Evolutionary conservation across 2,329 filamentous ascomycete species (phyloP), one percentile per base, ranked within the genome.

Genomic region (Paraphoma chrysanthemicola): DNA sequence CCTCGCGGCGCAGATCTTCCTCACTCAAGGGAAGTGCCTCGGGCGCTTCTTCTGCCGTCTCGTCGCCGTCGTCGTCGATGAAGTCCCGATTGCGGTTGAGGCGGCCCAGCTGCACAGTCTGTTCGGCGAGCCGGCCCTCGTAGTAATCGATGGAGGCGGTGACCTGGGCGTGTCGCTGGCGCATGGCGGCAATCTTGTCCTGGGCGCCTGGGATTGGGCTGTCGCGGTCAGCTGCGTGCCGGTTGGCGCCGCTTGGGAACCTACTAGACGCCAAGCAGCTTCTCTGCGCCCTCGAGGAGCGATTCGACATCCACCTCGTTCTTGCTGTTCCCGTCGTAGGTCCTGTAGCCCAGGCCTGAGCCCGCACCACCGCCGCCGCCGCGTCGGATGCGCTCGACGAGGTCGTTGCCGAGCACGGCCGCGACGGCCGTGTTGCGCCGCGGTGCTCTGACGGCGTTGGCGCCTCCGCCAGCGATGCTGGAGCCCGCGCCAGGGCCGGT

Each of bases 221-320:
- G 46, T 14, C n/a, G 6, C 48, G 46, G 62, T 65, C 57, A 70
- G 58, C 14, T 12, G 33, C 33, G 14, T 18, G 8, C 3, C 3
- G 7, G 6, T 1, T 31, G 9, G 5, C 1, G 12, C 2, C 5
- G n/a, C n/a, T 8, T 1, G 4, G 18, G 50, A 17, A 78, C 84
- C 59, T 76, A 87, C 85, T 97, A 98, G 29, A 97, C 93, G 44
- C 85, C 85, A 66, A 93, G 93, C 30, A 98, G 84, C 81, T 93
- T 97, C 81, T 97, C 93, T 0, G 93, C 94, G 0, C 94, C 93
- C 51, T 86, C 84, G 18, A 99, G 83, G 30, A 99, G 79, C 1
- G 96, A 84, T 69, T 96, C 91, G 3, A 98, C 88, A 75, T 98
- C 92, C 2, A 97, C 84, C 23, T 96, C 92, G 9, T 88, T 89